Base-by-base conservation (phyloP, 2,329 filamentous ascomycete species). In the Aspergillus fumigatiaffinis region DNA sequence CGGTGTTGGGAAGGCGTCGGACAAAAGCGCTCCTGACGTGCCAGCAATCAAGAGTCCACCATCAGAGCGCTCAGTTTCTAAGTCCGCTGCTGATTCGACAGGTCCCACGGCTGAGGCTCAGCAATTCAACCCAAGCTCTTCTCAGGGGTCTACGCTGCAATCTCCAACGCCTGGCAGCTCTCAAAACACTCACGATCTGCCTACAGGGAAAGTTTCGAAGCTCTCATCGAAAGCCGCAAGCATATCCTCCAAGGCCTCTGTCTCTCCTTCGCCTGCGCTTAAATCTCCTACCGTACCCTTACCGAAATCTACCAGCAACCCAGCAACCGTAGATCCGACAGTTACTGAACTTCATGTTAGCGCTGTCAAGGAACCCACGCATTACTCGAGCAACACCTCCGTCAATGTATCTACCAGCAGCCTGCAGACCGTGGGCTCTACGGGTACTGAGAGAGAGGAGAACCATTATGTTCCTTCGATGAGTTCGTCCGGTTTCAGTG, bases 321-420 rank as follows among this genome's bases (percentile, higher is more conserved):
- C 66, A 56, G 61, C 57, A 62, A 73, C 60, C 76, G 78, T 66
- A 73, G 82, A 67, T 62, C 72, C 65, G 72, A 79, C 68, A 64
- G 73, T 73, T 66, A 80, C 59, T 73, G 85, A 77, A 60, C 54
- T 77, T 17, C 72, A 76, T 59, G 74, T 76, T 49, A 76, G 73
- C 60, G 73, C 71, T 38, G 55, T 69, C 12, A 72, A 67, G 52
- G 70, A 73, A 41, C 58, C 61, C 38, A 53, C 63, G 25, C 64
- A 61, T 50, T 67, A 62, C 35, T 69, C 67, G 26, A 66, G 68
- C 52, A 73, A 67, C 53, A 69, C 67, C 53, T 72, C 74, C 35
- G 56, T 68, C 51, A 72, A 69, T 54, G 55, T 66, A 6, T 66
- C 71, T 25, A 62, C 67, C n/a, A 68, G 68, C 53, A 65, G 68